Evolutionary conservation across 306 rosid genomes (phyloP).

Genomic region (Prinsepia uniflora): DNA sequence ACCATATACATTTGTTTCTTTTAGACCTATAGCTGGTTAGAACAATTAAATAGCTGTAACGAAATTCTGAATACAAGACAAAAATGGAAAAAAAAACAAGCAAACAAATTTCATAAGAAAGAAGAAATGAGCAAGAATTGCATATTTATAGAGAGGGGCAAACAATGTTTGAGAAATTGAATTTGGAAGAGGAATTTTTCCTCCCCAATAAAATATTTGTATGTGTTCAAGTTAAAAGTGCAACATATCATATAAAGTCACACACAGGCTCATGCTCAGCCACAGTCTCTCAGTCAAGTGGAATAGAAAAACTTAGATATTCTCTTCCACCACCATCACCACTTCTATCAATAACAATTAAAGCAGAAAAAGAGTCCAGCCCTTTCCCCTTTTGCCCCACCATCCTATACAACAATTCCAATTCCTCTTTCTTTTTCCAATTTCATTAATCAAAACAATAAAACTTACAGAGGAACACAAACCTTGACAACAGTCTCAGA

Average conservation of each 20-base stretch:
- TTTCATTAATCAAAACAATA: constrained; percentile 8
- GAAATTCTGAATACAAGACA: not conserved
- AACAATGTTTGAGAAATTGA: constrained; percentile 5
- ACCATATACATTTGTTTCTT: not conserved
- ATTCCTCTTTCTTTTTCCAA: constrained; percentile 8
- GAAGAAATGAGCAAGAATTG: not conserved
- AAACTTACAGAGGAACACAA: too few relatives aligned
- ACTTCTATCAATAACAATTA: constrained; percentile 17
- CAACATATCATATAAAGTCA: constrained; percentile 13
- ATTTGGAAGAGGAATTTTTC: constrained; percentile 12
- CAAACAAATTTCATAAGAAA: not conserved
- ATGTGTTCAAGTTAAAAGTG: constrained; percentile 11
- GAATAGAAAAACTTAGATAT: not conserved
- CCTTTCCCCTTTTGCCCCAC: constrained; percentile 11
- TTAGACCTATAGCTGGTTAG: not conserved
- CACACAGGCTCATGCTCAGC: not conserved
- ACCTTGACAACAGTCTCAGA: too few relatives aligned
- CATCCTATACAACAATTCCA: constrained; percentile 35
- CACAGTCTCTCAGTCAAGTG: not conserved
- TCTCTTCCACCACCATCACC: constrained; percentile 16
- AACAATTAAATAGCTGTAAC: too few relatives aligned
- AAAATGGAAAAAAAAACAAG: not conserved
- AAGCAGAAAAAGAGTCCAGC: constrained; percentile 8
- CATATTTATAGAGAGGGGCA: not conserved
- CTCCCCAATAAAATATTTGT: constrained; percentile 22